Evolutionary conservation across 2,329 filamentous ascomycete genomes (phyloP), one percentile per base, ranked within the genome.

Genomic region (Bipolaris gigantea): DNA sequence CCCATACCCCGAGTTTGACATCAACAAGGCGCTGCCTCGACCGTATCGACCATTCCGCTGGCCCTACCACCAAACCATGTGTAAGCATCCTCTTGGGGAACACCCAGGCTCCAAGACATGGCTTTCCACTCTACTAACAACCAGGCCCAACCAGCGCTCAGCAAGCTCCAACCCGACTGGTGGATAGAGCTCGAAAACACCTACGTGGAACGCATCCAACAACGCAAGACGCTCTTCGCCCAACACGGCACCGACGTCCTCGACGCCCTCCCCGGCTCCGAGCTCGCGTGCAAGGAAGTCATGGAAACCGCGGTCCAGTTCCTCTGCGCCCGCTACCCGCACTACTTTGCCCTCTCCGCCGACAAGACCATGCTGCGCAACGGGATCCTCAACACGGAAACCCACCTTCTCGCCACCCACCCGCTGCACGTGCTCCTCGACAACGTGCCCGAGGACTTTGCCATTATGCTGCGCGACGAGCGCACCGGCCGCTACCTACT

Each of bases 31-130:
- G 0, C 65, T 81, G 9, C 83, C 90, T 1, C 80, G 91, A 53
- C 90, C 90, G 0, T 95, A 92, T 69, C 81, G 91, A 36, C 91
- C 91, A 0, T 89, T 95, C 39, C 76, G 91, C 64, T 95, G 91
- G 91, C 78, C 81, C 0, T 96, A 95, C 68, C 89, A 94, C 69
- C 91, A 96, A 69, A 95, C 90, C 0, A 95, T 96, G 91, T 89
- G 90, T 93, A 82, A 64, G 87, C 80, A 32, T 5, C 18, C 1
- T 19, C 5, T 21, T 23, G 38, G 13, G 3, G 10, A 43, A 25
- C 9, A 21, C n/a, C n/a, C n/a, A n/a, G n/a, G n/a, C n/a, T n/a
- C n/a, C n/a, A n/a, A 13, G 4, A 5, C 18, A 66, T 44, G 61
- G 16, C 2, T 7, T 43, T 7, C 42, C 8, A 34, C 1, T 7